Evolutionary conservation across 2,329 filamentous ascomycete genomes (phyloP), one percentile per base, ranked within the genome.

Genomic region (Anisogramma anomala): DNA sequence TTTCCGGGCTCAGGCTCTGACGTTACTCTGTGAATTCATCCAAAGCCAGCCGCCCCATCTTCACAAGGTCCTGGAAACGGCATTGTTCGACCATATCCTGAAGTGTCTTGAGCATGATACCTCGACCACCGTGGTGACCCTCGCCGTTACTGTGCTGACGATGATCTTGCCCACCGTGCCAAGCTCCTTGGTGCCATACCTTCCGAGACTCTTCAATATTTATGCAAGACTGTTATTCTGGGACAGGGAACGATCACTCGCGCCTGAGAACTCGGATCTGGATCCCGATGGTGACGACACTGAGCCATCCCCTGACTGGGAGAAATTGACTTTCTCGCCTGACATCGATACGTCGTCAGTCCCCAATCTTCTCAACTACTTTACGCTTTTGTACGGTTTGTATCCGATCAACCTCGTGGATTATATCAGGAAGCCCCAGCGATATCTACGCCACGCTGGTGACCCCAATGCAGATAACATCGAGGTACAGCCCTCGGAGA

Each of bases 321-420:
- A 84, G 39, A 74, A 72, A 45, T 69, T 74, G 27, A 57, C 68
- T 6, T 77, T 75, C 47, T 68, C 77, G 5, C 66, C 76, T n/a
- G 76, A 80, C 25, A 65, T 69, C 9, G 74, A 82, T 39, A 74
- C 76, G 31, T 68, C 70, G 5, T 64, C 70, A 3, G 73, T 85
- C 2, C 75, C 79, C 4, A 79, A 84, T 45, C 67, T 89, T 1
- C 62, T 79, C 39, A 75, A 79, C 50, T 88, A 85, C 58, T 91
- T 87, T 52, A 88, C 83, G 3, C 80, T 87, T 19, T 67, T 91
- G 0, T 91, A 91, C 51, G 85, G 84, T 0, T 63, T 91, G 4
- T 91, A 89, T 49, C 84, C 84, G 2, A 74, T 89, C 54, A 89
- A 89, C 56, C 86, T 91, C 51, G 82, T 86, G 74, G 82, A 81